phyloP scores from a whole-genome alignment of 139 green algal genomes.

The Asterochloris sp. region DNA sequence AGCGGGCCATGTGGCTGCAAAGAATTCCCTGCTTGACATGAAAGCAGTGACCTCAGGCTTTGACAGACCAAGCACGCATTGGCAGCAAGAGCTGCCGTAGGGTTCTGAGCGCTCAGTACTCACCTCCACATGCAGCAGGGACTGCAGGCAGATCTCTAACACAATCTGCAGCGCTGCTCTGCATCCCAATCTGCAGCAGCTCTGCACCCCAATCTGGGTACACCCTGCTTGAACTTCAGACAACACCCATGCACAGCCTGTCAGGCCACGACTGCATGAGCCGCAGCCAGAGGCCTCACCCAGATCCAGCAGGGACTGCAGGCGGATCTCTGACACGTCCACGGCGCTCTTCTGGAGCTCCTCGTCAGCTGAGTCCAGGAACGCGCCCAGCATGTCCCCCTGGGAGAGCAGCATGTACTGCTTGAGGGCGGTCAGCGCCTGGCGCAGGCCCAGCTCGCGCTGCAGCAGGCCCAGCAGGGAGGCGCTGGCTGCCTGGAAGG shows the following conservation, averaged over 20 bases:
- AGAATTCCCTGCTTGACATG: too few species aligned
- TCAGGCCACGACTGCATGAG: neutral
- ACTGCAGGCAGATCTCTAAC: too few species aligned
- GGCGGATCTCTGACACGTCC: conserved; percentile 57
- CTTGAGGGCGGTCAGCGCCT: conserved; percentile 74
- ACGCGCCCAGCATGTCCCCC: conserved; percentile 80
- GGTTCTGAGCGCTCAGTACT: too few species aligned
- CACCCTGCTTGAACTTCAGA: neutral
- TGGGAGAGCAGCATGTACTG: conserved; percentile 90
- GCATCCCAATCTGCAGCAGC: too few species aligned
- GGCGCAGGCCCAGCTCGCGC: conserved; percentile 30
- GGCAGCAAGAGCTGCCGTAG: too few species aligned
- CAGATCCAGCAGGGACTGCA: conserved; percentile 85
- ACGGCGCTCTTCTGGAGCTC: conserved; percentile 61
- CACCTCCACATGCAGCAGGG: too few species aligned
- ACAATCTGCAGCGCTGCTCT: too few species aligned
- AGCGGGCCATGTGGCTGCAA: too few species aligned
- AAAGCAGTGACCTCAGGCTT: too few species aligned
- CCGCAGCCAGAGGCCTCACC: conserved; percentile 13
- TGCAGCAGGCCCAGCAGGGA: conserved; percentile 67
- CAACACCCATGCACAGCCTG: neutral
- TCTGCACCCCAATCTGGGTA: too few species aligned
- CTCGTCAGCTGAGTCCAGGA: conserved; percentile 73
- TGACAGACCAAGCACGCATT: too few species aligned
- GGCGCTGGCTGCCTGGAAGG: conserved; percentile 41